These are phyloP conservation scores for Colletotrichum brevisporum DNA, from an alignment of 2,329 filamentous ascomycete species.

Conservation along the genomic window DNA sequence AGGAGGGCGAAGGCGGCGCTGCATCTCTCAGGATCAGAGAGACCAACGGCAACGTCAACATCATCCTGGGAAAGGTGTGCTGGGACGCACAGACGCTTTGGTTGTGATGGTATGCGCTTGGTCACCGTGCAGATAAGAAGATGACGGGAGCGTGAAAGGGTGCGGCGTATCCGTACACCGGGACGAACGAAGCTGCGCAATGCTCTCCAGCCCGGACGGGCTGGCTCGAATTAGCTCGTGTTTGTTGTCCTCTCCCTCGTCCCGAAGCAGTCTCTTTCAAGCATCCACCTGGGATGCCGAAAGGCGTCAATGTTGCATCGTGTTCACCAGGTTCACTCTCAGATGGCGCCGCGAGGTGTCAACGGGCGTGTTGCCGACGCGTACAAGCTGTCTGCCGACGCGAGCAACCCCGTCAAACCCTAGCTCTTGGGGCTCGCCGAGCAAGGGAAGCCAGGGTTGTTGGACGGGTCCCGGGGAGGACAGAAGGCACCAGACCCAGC, in stretches of 20 bases:
- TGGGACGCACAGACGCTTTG: slow-evolving; percentile 22
- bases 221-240: not conserved
- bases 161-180: slow-evolving; percentile 3
- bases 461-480: slow-evolving; percentile 14
- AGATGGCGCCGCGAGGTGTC: slow-evolving; percentile 16
- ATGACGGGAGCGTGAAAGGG: slow-evolving; percentile 1
- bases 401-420: slow-evolving; percentile 26
- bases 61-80: slow-evolving; percentile 4
- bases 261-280: not conserved
- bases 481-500: slow-evolving; percentile 9
- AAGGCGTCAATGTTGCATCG: not conserved
- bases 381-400: slow-evolving; percentile 17
- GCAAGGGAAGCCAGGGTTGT: slow-evolving; percentile 17
- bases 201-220: not conserved
- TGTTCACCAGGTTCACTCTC: not conserved
- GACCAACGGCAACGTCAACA: not conserved
- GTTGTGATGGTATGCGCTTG: slow-evolving; percentile 10
- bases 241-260: slow-evolving; percentile 8
- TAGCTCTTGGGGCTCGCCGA: slow-evolving; percentile 10
- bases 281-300: not conserved
- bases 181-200: too few relatives aligned
- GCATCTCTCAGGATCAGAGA: not conserved
- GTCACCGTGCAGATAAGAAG: slow-evolving; percentile 15
- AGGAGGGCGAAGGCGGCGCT: not conserved
- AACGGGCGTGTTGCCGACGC: slow-evolving; percentile 12